Evolutionary conservation across 331 rosid genomes (phyloP).

Genomic region (Spiraea crenata): DNA sequence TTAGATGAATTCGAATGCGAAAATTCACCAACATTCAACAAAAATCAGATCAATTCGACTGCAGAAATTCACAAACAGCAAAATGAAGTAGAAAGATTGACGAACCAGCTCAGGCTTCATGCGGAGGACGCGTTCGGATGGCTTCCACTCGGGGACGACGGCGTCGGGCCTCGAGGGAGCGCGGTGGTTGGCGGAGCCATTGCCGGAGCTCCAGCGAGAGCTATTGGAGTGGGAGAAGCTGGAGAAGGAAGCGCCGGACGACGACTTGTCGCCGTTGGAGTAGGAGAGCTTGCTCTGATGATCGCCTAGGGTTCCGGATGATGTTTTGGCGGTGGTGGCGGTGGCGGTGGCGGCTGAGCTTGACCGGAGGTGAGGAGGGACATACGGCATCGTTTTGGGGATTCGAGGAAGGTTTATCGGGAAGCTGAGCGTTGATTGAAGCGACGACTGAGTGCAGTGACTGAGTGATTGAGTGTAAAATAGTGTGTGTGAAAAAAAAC

Average conservation of each 20-base stretch:
- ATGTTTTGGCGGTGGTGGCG: conserved; percentile 31
- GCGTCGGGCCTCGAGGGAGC: conserved; percentile 39
- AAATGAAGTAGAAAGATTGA: not conserved
- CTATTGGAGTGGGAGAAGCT: conserved; percentile 30
- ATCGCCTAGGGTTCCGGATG: conserved; percentile 41
- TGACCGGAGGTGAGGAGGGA: conserved; percentile 76
- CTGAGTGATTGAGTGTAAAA: not conserved
- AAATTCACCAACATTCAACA: too few relatives aligned
- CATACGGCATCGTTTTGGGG: conserved; percentile 73
- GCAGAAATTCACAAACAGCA: conserved; percentile 3
- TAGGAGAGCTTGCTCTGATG: conserved; percentile 49
- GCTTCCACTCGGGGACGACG: conserved; percentile 63
- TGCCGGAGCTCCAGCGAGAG: conserved; percentile 52
- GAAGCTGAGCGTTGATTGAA: conserved; percentile 5
- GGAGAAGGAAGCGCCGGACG: conserved; percentile 21
- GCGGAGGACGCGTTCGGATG: conserved; percentile 79
- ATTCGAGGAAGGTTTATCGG: conserved; percentile 6
- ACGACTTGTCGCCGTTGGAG: conserved; percentile 26
- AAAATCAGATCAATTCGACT: not conserved
- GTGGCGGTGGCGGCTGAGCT: conserved; percentile 42
- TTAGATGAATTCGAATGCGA: not conserved
- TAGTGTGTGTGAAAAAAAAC: not conserved
- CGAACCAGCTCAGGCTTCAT: conserved; percentile 68
- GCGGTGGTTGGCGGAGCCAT: conserved; percentile 27
- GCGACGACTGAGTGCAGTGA: conserved; percentile 3